Evolutionary conservation across 305 asterid species (phyloP).

Genomic region (Fraxinus baroniana): DNA sequence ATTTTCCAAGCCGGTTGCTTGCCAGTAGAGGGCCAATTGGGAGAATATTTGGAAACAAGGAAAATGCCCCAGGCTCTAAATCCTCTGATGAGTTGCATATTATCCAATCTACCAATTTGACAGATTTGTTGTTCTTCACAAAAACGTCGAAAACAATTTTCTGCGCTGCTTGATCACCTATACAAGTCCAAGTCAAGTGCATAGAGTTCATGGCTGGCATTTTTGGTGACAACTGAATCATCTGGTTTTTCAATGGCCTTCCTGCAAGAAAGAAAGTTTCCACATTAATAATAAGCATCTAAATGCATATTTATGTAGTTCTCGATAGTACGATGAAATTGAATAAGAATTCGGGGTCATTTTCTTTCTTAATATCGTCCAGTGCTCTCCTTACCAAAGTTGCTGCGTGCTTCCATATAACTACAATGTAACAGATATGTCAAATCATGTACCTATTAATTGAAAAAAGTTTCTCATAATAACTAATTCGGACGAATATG

Average conservation of each 20-base stretch:
- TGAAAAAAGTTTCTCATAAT: no score
- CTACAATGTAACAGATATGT: no score
- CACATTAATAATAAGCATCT: background rate
- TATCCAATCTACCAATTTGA: constrained; percentile 36
- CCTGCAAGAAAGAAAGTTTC: constrained; percentile 32
- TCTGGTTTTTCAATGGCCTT: constrained; percentile 31
- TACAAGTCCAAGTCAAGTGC: constrained; percentile 34
- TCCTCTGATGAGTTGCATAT: constrained; percentile 52
- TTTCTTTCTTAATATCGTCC: background rate
- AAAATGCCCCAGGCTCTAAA: constrained; percentile 46
- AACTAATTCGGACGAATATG: no score
- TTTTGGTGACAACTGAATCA: constrained; percentile 36
- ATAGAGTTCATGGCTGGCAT: constrained; percentile 38
- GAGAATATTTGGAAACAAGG: constrained; percentile 26
- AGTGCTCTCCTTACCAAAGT: no score
- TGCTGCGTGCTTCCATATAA: no score
- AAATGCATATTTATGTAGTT: background rate
- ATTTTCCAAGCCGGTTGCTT: constrained; percentile 39
- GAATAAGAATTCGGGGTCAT: background rate
- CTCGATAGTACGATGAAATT: background rate
- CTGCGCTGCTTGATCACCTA: constrained; percentile 19
- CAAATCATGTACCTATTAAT: no score
- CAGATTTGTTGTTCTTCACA: background rate
- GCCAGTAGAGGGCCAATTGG: constrained; percentile 64
- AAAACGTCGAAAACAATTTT: constrained; percentile 25